Evolutionary conservation across 2,329 filamentous ascomycete species (phyloP), one percentile per base, ranked within the genome.

Genomic region (Zarea fungicola): DNA sequence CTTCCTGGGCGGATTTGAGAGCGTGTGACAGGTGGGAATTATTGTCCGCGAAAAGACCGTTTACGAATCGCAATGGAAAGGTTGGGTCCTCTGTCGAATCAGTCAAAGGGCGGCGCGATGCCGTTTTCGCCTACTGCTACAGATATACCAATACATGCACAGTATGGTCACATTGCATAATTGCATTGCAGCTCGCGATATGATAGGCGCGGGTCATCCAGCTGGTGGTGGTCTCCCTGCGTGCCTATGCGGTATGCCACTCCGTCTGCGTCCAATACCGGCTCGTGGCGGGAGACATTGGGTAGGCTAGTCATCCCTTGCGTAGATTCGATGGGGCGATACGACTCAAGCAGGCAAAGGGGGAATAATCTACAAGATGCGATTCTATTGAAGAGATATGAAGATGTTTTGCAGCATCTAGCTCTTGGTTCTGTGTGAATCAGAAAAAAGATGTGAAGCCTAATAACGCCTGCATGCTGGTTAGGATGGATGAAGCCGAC

Each of bases 1-100:
- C 36, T 21, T 34, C 14, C 6, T 31, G 43, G 34, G 43, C 34
- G 18, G 26, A 22, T 16, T 34, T 16, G n/a, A 34, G 28, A 14
- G 44, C 44, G 26, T 34, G 36, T 48, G 36, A 48, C 44, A 26
- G 36, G 44, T 40, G 36, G 44, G 16, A 48, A 21, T 48, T 41
- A 23, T 25, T 25, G 13, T 32, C 19, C 28, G 28, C 18, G 16
- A 25, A 16, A n/a, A 13, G 19, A 21, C 18, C 13, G 6, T 14
- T n/a, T 14, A 34, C 16, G 7, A 36, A 10, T 39, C 31, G 19
- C 25, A 23, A 13, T 26, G 43, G 39, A 35, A 39, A 39, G 43
- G n/a, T n/a, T n/a, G n/a, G n/a, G n/a, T n/a, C n/a, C n/a, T n/a
- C n/a, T n/a, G n/a, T n/a, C n/a, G n/a, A n/a, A n/a, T n/a, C n/a